Conservation (phyloP, 2,329 filamentous ascomycete genomes). For the Plenodomus lindquistii region DNA sequence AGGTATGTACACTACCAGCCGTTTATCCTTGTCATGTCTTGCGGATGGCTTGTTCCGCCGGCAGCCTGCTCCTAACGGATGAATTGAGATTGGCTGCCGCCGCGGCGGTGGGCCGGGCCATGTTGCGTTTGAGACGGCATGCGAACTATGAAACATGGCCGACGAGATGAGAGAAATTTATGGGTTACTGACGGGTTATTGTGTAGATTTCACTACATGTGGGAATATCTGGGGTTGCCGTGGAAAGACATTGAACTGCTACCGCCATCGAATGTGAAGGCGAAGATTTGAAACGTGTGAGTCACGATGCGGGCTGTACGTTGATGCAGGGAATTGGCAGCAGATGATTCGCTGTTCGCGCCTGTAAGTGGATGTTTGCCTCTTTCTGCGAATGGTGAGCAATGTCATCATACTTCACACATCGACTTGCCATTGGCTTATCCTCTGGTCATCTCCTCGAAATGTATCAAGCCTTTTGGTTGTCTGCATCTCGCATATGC, state of each 20-base stretch:
- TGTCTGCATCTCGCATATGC: constrained; percentile 3
- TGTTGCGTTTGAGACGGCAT: constrained; percentile 3
- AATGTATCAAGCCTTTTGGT: not conserved
- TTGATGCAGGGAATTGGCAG: not conserved
- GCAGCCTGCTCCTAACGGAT: not conserved
- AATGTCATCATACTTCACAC: not conserved
- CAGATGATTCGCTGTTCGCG: not conserved
- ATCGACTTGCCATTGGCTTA: not conserved
- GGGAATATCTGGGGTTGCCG: constrained; percentile 65
- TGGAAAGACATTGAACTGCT: constrained; percentile 59
- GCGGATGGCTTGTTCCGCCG: not conserved
- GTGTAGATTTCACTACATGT: constrained; percentile 68
- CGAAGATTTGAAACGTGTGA: constrained; percentile 33
- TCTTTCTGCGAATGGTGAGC: not conserved
- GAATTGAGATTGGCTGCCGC: constrained; percentile 11
- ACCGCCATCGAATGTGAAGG: constrained; percentile 30
- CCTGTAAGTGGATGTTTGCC: not conserved
- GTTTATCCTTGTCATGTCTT: not conserved
- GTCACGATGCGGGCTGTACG: not conserved
- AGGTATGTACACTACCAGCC: constrained; percentile 47
- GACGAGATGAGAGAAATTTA: constrained; percentile 2
- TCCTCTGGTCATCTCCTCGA: not conserved
- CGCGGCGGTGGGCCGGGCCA: constrained; percentile 5
- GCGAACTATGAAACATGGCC: constrained; percentile 20
- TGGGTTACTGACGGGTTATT: constrained; percentile 14